Conservation (phyloP, 441 rosid genomes). For the Jatropha multifida region DNA sequence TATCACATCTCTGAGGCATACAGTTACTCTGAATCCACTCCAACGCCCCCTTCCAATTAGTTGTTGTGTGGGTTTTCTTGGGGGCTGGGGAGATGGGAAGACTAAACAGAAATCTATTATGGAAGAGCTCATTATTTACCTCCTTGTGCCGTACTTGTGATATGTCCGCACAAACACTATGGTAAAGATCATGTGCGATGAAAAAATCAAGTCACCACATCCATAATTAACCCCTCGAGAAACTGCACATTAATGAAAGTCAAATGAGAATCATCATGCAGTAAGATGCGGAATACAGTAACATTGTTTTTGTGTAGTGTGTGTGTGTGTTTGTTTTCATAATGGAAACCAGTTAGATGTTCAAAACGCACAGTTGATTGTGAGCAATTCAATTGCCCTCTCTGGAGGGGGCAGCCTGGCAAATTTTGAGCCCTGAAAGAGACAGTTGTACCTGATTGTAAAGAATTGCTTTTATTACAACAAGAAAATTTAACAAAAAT, state of each 20-base stretch:
- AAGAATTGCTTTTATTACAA: conserved; percentile 20
- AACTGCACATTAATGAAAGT: conserved; percentile 51
- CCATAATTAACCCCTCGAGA: conserved; percentile 86
- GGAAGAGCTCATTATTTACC: conserved; percentile 39
- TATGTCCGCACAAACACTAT: conserved; percentile 85
- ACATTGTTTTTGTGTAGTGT: background rate
- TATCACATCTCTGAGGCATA: background rate
- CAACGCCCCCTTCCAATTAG: background rate
- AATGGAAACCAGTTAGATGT: background rate
- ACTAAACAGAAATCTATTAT: background rate
- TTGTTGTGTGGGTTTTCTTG: too few species aligned
- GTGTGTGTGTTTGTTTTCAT: background rate
- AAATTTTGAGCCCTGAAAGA: conserved; percentile 77
- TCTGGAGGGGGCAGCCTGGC: conserved; percentile 80
- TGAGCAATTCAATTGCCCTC: conserved; percentile 58
- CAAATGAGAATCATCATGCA: conserved; percentile 24
- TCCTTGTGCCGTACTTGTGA: conserved; percentile 77
- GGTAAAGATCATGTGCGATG: conserved; percentile 96
- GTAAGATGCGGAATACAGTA: background rate
- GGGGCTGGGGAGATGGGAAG: too few species aligned
- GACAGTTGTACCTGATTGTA: conserved; percentile 30
- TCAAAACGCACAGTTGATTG: conserved; percentile 66
- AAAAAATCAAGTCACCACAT: conserved; percentile 96
- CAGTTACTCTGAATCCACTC: background rate
- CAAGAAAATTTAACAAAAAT: conserved; percentile 8